Evolutionary conservation across 2,329 filamentous ascomycete species (phyloP).

Genomic region (Leptographium wingfieldii): DNA sequence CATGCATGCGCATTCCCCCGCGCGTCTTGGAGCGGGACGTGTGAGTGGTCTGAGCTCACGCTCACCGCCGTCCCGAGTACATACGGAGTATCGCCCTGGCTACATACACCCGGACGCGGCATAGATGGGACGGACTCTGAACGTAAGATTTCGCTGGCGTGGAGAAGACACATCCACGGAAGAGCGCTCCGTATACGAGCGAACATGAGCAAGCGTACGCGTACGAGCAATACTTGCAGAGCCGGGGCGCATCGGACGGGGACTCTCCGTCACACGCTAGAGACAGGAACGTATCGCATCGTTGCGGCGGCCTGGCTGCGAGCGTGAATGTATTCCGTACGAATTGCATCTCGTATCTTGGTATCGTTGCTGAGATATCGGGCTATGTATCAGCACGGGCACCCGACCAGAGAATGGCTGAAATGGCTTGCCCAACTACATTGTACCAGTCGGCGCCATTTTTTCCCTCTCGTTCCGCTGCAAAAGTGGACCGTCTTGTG

Average conservation of each 20-base stretch:
- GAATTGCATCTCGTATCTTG: too few relatives aligned
- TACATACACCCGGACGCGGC: too few relatives aligned
- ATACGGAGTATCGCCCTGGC: neutral
- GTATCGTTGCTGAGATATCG: too few relatives aligned
- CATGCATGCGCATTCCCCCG: neutral
- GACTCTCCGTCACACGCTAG: neutral
- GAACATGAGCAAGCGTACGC: neutral
- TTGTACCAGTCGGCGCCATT: neutral
- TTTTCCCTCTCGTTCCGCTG: neutral
- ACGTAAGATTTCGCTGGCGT: neutral
- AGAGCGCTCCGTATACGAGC: too few relatives aligned
- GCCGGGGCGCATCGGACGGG: neutral
- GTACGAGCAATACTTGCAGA: neutral
- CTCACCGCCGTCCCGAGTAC: neutral
- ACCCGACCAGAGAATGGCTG: too few relatives aligned
- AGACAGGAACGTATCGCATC: neutral
- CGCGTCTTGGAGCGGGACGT: neutral
- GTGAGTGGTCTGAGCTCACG: neutral
- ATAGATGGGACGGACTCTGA: neutral
- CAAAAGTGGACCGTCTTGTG: neutral
- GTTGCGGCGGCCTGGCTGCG: neutral
- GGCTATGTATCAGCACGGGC: too few relatives aligned
- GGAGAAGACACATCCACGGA: neutral
- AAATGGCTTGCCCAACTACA: neutral
- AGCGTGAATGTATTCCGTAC: too few relatives aligned